Base-by-base conservation (phyloP, 257 asterid genomes). In the Forsythia suspensa region DNA sequence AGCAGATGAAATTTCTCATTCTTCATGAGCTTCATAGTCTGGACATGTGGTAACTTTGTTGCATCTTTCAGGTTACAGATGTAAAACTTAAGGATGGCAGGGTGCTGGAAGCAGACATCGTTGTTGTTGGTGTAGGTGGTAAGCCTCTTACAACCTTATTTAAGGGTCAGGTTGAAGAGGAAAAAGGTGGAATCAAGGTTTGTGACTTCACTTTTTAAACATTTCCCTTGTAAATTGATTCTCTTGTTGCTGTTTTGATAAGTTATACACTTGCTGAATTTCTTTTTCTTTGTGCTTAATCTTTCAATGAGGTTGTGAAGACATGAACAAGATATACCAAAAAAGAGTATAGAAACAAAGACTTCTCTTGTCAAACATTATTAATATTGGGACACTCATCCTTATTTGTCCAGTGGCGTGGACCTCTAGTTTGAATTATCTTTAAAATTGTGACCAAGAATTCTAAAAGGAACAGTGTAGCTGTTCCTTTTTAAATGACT, bases 141-240 rank as follows among this genome's bases (percentile, higher is more conserved):
- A 90, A 77, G 82, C 97, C 98, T 21, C 88, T 93, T 82, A 91
- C 87, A 34, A 63, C 84, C 13, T 79, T 93, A 76, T 89, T 95
- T 80, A 91, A 91, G 85, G 98, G 34, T 29, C 34, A 29, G 34
- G 34, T 29, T 29, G 94, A 82, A 77, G 98, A 89, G 74, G 99
- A 95, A 80, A 93, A 95, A 84, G 97, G 95, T 42, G 98, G 98
- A 85, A 88, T 95, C 74, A 95, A 93, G 99, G 98, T 95, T 46
- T 57, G 92, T 69, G 48, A 18, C 67, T 73, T 80, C 68, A 46
- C 72, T 75, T 51, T 72, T 68, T 18, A 46, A 66, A 5, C 5
- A 73, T 44, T 57, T 68, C 66, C 63, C 20, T 43, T 9, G 34
- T 73, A 7, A 21, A 39, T 52, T 55, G 38, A 13, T 61, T 42